Conservation (phyloP, 345 rosid genomes). For the Arabis alpina region DNA sequence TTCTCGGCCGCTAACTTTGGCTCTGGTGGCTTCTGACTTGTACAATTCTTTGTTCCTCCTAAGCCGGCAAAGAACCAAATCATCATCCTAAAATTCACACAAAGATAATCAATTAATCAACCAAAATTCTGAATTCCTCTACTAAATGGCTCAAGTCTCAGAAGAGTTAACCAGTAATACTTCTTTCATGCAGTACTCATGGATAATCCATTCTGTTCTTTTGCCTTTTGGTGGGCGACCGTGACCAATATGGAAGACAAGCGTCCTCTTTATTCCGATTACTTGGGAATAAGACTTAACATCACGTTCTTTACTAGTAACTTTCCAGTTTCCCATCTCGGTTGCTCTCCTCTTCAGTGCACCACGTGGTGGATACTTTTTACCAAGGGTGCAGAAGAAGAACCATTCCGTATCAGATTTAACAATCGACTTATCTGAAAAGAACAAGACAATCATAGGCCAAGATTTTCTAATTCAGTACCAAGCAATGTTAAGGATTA, state of each 20-base stretch:
- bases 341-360: constrained; percentile 83
- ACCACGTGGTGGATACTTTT: constrained; percentile 85
- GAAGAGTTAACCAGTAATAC: constrained; percentile 52
- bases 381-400: constrained; percentile 84
- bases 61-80: constrained; percentile 82
- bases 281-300: constrained; percentile 63
- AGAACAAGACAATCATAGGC: no score
- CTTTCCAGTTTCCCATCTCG: constrained; percentile 86
- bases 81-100: constrained; percentile 53
- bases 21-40: constrained; percentile 32
- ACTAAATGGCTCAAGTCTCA: background rate
- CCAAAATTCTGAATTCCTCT: background rate
- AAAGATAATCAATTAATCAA: constrained; percentile 17
- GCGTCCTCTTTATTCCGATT: constrained; percentile 87
- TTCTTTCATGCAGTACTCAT: constrained; percentile 75
- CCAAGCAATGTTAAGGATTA: no score
- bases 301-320: constrained; percentile 87
- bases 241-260: constrained; percentile 85
- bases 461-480: no score
- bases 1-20: constrained; percentile 22
- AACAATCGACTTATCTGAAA: constrained; percentile 61
- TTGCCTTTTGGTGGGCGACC: constrained; percentile 94
- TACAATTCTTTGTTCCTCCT: constrained; percentile 56
- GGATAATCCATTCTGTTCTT: constrained; percentile 92
- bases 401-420: constrained; percentile 85